Conservation (phyloP, 768 basidiomycete species). For the Cyclocybe cylindracea region DNA sequence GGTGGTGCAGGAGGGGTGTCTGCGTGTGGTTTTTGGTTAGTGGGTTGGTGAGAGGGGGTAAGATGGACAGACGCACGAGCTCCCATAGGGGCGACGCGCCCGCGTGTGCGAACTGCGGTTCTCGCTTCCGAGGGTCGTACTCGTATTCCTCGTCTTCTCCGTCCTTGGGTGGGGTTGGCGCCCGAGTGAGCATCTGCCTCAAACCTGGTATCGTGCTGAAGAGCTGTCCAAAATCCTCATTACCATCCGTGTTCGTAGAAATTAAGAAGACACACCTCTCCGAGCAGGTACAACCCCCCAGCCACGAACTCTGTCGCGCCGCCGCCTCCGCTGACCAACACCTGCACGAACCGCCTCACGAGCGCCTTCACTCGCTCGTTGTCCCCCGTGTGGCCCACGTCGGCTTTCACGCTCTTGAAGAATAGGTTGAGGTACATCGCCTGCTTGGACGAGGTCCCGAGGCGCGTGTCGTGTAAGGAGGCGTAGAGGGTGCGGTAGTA, state of each 20-base stretch:
- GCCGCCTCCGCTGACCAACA: constrained; percentile 66
- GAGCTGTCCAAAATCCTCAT: constrained; percentile 25
- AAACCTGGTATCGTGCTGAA: constrained; percentile 45
- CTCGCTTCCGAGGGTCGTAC: constrained; percentile 90
- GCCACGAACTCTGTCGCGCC: constrained; percentile 87
- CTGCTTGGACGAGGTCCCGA: constrained; percentile 86
- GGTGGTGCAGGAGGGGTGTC: constrained; percentile 82
- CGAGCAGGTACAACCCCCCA: constrained; percentile 84
- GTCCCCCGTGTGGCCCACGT: constrained; percentile 34
- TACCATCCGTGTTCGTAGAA: too few species aligned
- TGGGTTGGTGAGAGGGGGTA: too few species aligned
- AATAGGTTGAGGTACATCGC: constrained; percentile 95
- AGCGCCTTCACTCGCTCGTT: constrained; percentile 75
- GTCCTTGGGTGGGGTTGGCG: too few species aligned
- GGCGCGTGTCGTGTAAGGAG: constrained; percentile 82
- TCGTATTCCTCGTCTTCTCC: too few species aligned
- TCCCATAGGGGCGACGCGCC: constrained; percentile 86
- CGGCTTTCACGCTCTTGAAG: constrained; percentile 84
- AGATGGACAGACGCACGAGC: constrained; percentile 56
- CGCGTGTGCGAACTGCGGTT: constrained; percentile 85
- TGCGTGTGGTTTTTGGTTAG: constrained; percentile 33
- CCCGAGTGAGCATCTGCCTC: constrained; percentile 36
- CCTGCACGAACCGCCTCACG: constrained; percentile 80
- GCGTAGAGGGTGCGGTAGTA: constrained; percentile 87
- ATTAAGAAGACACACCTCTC: constrained; percentile 84